phyloP scores from a whole-genome alignment of 2,329 filamentous ascomycete genomes.

The Penicillium sp. region DNA sequence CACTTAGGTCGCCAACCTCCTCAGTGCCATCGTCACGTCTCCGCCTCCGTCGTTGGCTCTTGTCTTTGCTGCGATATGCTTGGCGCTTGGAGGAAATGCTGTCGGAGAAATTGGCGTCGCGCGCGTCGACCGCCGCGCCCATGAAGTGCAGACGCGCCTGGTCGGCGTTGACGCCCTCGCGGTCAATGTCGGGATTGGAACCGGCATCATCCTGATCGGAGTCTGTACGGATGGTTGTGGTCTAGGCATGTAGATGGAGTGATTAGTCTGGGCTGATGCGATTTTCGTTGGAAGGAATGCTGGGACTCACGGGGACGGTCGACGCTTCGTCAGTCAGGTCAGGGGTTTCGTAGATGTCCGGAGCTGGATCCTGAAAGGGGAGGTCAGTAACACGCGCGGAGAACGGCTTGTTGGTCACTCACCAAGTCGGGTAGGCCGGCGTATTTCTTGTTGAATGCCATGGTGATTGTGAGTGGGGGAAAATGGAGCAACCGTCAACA shows the following conservation, averaged over 20 bases:
- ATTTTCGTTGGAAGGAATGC: not conserved
- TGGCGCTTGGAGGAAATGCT: conserved; percentile 79
- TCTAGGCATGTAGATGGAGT: conserved; percentile 58
- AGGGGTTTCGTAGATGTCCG: conserved; percentile 95
- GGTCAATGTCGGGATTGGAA: conserved; percentile 66
- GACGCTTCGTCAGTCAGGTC: conserved; percentile 89
- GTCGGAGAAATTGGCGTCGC: conserved; percentile 85
- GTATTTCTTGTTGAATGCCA: conserved; percentile 80
- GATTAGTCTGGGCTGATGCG: conserved; percentile 33
- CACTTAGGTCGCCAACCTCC: conserved; percentile 73
- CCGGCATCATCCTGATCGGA: conserved; percentile 60
- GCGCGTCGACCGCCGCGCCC: conserved; percentile 72
- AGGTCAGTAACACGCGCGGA: not conserved
- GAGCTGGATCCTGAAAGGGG: conserved; percentile 72
- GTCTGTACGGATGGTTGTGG: conserved; percentile 57
- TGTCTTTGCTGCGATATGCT: conserved; percentile 74
- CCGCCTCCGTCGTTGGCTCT: conserved; percentile 56
- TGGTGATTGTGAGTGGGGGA: conserved; percentile 36
- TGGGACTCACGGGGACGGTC: conserved; percentile 68
- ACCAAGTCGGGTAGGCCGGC: conserved; percentile 79
- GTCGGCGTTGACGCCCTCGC: conserved; percentile 72
- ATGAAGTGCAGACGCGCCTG: conserved; percentile 80
- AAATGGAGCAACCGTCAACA: conserved; percentile 9
- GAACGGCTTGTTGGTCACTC: conserved; percentile 22
- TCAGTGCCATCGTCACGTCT: conserved; percentile 49